Evolutionary conservation across 345 rosid species (phyloP).

Genomic region (Clausena lansium): DNA sequence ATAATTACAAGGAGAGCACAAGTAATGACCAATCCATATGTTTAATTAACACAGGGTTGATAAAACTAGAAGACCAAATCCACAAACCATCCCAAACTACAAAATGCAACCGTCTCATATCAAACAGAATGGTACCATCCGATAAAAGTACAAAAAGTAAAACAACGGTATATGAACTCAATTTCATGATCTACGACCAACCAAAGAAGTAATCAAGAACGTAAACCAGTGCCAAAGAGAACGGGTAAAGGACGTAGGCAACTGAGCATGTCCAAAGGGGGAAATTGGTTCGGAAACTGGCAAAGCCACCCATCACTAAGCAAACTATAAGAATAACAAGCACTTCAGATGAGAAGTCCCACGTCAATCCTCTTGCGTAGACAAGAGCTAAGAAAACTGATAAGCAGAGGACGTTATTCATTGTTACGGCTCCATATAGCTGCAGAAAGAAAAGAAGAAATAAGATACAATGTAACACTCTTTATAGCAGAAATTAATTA

Average conservation of each 20-base stretch:
- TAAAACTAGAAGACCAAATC: not conserved
- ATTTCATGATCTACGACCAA: constrained; percentile 66
- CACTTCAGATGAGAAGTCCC: constrained; percentile 98
- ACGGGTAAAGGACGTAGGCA: constrained; percentile 74
- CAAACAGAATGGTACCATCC: not conserved
- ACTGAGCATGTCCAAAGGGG: constrained; percentile 85
- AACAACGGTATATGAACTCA: not conserved
- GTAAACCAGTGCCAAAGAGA: constrained; percentile 83
- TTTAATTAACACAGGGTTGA: too few species aligned
- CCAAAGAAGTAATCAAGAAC: constrained; percentile 78
- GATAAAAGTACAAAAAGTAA: not conserved
- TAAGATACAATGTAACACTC: not conserved
- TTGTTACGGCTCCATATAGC: constrained; percentile 91
- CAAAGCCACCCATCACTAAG: constrained; percentile 74
- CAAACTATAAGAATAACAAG: constrained; percentile 80
- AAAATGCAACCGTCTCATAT: not conserved
- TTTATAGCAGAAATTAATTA: not conserved
- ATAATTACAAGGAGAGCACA: too few species aligned
- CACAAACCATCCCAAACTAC: not conserved
- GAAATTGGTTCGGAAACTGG: constrained; percentile 83
- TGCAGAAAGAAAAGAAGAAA: constrained; percentile 33
- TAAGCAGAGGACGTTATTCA: constrained; percentile 88
- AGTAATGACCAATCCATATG: too few species aligned
- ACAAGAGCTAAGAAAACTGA: constrained; percentile 92
- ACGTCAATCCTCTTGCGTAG: constrained; percentile 68